phyloP scores from a whole-genome alignment of 305 asterid genomes.

The Fraxinus greggii region DNA sequence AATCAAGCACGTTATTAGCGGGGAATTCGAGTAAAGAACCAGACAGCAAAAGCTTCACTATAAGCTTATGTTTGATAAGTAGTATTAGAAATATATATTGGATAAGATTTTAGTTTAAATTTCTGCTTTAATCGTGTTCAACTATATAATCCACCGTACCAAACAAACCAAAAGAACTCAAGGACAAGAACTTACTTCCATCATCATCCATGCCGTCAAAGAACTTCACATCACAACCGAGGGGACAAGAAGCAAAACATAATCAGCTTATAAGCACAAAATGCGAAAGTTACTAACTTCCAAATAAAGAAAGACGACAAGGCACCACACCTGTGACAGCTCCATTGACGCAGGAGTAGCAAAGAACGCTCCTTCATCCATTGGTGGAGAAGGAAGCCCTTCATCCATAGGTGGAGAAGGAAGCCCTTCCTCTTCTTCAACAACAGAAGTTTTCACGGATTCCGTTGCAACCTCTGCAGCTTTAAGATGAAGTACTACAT shows the following conservation, averaged over 20 bases:
- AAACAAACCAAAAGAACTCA: constrained; percentile 23
- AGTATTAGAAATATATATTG: background rate
- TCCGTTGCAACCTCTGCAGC: constrained; percentile 43
- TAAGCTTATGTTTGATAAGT: background rate
- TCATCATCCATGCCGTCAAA: constrained; percentile 70
- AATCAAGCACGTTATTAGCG: constrained; percentile 32
- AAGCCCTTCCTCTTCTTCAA: constrained; percentile 42
- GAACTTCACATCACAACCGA: constrained; percentile 40
- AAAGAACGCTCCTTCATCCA: constrained; percentile 48
- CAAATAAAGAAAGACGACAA: background rate
- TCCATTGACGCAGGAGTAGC: constrained; percentile 37
- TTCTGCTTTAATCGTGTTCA: background rate
- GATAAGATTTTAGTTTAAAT: background rate
- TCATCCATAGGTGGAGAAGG: constrained; percentile 60
- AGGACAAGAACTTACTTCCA: constrained; percentile 71
- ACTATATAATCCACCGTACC: background rate
- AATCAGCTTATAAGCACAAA: constrained; percentile 20
- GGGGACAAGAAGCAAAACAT: constrained; percentile 15
- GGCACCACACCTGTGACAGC: constrained; percentile 36
- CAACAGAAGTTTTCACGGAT: constrained; percentile 45
- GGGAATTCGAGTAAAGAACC: constrained; percentile 46
- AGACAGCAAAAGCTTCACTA: constrained; percentile 34
- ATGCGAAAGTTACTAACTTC: background rate
- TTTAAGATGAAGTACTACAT: background rate
- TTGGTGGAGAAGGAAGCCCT: constrained; percentile 59